phyloP scores from a whole-genome alignment of 2,329 filamentous ascomycete genomes.

The Fusarium setosum region DNA sequence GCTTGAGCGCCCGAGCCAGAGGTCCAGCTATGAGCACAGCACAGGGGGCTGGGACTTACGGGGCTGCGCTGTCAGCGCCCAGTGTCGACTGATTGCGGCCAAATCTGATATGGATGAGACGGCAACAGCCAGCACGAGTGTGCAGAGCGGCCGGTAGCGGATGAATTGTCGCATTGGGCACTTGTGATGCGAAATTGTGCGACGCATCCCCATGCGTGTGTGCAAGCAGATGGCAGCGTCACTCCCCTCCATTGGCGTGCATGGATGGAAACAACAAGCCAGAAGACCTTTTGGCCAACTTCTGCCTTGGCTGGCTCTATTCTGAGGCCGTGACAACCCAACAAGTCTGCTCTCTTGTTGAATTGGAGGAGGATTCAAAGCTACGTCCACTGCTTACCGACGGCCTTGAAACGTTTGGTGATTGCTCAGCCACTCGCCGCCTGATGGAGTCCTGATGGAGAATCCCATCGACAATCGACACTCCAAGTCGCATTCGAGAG shows the following conservation, averaged over 20 bases:
- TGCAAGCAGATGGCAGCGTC: slow-evolving; percentile 12
- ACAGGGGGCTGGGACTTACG: slow-evolving; percentile 23
- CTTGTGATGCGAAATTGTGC: slow-evolving; percentile 32
- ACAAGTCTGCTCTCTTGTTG: neutral
- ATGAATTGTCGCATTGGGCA: slow-evolving; percentile 28
- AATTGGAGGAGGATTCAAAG: neutral
- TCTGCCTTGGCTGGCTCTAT: slow-evolving; percentile 2
- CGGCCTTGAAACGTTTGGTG: neutral
- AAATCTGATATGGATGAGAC: slow-evolving; percentile 34
- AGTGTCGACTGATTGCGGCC: slow-evolving; percentile 25
- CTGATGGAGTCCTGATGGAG: neutral
- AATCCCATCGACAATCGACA: neutral
- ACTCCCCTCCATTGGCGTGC: slow-evolving; percentile 7
- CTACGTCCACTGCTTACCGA: neutral
- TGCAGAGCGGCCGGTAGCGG: slow-evolving; percentile 26
- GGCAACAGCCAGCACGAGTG: slow-evolving; percentile 37
- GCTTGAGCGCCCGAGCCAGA: slow-evolving; percentile 12
- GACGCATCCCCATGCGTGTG: slow-evolving; percentile 28
- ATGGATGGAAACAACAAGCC: slow-evolving; percentile 12
- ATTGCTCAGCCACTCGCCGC: neutral
- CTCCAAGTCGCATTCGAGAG: neutral
- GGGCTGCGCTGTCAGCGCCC: slow-evolving; percentile 20
- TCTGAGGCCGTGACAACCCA: neutral
- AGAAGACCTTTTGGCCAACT: neutral
- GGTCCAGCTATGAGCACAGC: slow-evolving; percentile 6